A percentile compares a stretch with the other conserved stretches of the same genome.
phyloP scores from a whole-genome alignment of 1,139 yeast genomes.

The Suhomyces maxii region DNA sequence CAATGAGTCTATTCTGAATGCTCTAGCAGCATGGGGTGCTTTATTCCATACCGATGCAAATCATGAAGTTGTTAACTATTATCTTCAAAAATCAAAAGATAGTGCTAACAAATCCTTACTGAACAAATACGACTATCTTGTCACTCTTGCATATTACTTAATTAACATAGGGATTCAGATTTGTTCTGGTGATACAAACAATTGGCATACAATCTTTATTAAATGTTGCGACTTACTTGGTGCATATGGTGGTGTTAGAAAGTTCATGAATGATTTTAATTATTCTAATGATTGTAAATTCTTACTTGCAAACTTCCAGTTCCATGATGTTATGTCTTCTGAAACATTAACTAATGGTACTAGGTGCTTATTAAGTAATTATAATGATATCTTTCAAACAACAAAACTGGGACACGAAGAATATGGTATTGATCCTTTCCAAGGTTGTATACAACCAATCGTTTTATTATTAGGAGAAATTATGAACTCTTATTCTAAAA shows the following conservation, averaged over 20 bases:
- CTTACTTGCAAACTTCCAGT: slow-evolving; percentile 44
- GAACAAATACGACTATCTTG: slow-evolving; percentile 23
- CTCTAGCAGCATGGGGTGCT: slow-evolving; percentile 53
- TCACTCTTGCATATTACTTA: slow-evolving; percentile 29
- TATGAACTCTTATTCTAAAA: slow-evolving; percentile 31
- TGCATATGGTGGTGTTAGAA: slow-evolving; percentile 34
- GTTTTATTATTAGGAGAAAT: slow-evolving; percentile 44
- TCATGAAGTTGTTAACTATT: slow-evolving; percentile 20
- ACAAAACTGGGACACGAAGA: slow-evolving; percentile 15
- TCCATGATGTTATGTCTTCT: slow-evolving; percentile 45
- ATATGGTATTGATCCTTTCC: slow-evolving; percentile 53
- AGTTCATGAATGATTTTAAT: slow-evolving; percentile 24
- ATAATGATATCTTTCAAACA: slow-evolving; percentile 29
- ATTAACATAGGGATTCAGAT: slow-evolving; percentile 34
- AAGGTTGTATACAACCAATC: slow-evolving; percentile 48
- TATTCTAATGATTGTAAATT: slow-evolving; percentile 44
- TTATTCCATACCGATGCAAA: slow-evolving; percentile 18
- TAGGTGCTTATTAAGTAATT: slow-evolving; percentile 32
- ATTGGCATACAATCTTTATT: slow-evolving; percentile 37
- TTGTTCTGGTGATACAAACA: slow-evolving; percentile 46
- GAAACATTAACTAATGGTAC: slow-evolving; percentile 40
- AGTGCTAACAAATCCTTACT: slow-evolving; percentile 15
- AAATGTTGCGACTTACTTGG: slow-evolving; percentile 23
- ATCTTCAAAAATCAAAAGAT: slow-evolving; percentile 21
- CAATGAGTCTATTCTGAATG: slow-evolving; percentile 42